A percentile compares a stretch with the other conserved stretches of the same genome.
These are phyloP conservation scores for Cyclotella kingstonii DNA, from an alignment of 108 stramenopile species.

Conservation along the genomic window DNA sequence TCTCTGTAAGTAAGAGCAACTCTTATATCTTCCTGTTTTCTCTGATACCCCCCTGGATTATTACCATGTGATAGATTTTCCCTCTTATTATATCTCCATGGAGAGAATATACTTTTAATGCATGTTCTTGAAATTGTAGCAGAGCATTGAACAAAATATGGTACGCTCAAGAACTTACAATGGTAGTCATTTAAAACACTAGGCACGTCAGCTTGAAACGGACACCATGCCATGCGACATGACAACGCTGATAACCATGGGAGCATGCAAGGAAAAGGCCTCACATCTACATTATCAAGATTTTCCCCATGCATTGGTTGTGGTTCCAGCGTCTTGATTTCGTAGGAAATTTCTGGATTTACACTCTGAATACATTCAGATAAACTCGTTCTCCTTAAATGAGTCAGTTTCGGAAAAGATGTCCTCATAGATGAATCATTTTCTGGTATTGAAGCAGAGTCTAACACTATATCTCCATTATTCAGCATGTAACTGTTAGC, in stretches of 20 bases:
- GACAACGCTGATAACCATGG: conserved; percentile 33
- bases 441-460: conserved; percentile 9
- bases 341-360: conserved; percentile 32
- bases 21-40: conserved; percentile 13
- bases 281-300: conserved; percentile 2
- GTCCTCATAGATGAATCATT: conserved; percentile 4
- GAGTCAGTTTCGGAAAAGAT: conserved; percentile 5
- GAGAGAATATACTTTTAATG: background rate
- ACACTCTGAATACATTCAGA: conserved; percentile 22
- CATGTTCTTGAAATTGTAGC: conserved; percentile 16
- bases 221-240: conserved; percentile 27
- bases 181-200: conserved; percentile 10
- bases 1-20: conserved; percentile 20
- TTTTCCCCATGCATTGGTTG: background rate
- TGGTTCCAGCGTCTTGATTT: conserved; percentile 6
- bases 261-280: conserved; percentile 20
- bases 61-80: background rate
- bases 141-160: conserved; percentile 14
- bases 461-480: conserved; percentile 26
- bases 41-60: background rate
- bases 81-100: background rate
- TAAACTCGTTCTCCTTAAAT: background rate
- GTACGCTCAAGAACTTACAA: conserved; percentile 23
- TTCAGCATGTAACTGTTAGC: conserved; percentile 32
- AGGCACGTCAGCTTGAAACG: conserved; percentile 23